phyloP scores from a whole-genome alignment of 495 filamentous ascomycete species.

The Cairneyella variabilis region DNA sequence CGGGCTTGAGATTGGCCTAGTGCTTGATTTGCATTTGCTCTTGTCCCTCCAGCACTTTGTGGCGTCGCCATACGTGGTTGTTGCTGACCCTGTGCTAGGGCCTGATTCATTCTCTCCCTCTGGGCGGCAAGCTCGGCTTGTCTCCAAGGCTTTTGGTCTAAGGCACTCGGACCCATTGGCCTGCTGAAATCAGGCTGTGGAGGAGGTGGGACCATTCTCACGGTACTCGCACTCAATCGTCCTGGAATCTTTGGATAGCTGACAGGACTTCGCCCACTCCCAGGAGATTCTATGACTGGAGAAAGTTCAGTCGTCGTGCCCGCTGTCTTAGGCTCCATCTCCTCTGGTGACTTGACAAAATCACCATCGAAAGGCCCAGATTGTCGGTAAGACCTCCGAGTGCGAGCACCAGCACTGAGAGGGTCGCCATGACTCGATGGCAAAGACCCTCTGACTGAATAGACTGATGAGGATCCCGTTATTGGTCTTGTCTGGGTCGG shows the following conservation, averaged over 20 bases:
- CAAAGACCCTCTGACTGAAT: conserved; percentile 6
- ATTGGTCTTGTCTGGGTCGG: conserved; percentile 2
- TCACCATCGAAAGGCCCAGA: conserved; percentile 10
- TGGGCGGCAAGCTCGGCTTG: conserved; percentile 20
- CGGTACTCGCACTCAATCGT: conserved; percentile 18
- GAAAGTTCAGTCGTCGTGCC: conserved; percentile 38
- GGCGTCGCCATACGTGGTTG: background rate
- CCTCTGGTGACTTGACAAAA: background rate
- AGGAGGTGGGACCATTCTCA: conserved; percentile 29
- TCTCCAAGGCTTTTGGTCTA: conserved; percentile 28
- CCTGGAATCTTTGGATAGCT: conserved; percentile 39
- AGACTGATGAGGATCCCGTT: conserved; percentile 14
- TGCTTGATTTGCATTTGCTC: background rate
- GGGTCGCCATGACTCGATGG: background rate
- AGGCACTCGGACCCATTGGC: conserved; percentile 31
- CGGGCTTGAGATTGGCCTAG: no score
- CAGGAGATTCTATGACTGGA: conserved; percentile 42
- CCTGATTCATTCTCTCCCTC: conserved; percentile 10
- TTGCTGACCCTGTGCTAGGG: background rate
- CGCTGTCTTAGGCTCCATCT: conserved; percentile 23
- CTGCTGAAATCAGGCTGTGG: conserved; percentile 30
- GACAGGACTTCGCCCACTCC: conserved; percentile 37
- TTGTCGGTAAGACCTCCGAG: conserved; percentile 17
- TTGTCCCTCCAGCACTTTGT: background rate
- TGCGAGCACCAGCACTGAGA: background rate